These are phyloP conservation scores for Citrus maxima DNA, from an alignment of 345 rosid species.

Conservation along the genomic window DNA sequence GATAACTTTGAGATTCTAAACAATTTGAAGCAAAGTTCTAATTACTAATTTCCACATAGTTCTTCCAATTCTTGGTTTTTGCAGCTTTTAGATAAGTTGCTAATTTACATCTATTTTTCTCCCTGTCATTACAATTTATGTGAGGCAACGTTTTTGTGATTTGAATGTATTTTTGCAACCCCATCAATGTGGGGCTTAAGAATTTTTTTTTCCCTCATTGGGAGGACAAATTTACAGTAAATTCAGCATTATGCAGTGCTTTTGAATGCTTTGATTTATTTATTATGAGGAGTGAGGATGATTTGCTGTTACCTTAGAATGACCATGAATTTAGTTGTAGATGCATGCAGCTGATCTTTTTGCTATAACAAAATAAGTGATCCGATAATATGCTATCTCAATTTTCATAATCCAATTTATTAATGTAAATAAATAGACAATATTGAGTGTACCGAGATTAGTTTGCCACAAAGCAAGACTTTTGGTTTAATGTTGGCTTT, in stretches of 20 bases:
- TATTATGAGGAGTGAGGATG: not conserved
- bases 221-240: not conserved
- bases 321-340: not conserved
- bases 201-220: not conserved
- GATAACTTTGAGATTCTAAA: no score
- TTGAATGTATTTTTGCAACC: not conserved
- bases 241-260: not conserved
- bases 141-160: no score
- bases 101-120: not conserved
- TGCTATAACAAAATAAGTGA: not conserved
- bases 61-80: not conserved
- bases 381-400: not conserved
- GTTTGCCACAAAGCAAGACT: not conserved
- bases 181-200: not conserved
- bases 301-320: not conserved
- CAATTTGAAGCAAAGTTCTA: not conserved
- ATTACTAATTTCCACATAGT: not conserved
- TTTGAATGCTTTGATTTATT: not conserved
- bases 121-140: not conserved
- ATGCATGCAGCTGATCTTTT: not conserved
- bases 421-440: not conserved
- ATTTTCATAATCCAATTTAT: not conserved
- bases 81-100: not conserved
- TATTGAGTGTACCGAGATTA: not conserved
- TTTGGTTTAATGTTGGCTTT: not conserved